These are phyloP conservation scores for Suhomyces bribrorum DNA, from an alignment of 1,139 yeast species.

Conservation along the genomic window DNA sequence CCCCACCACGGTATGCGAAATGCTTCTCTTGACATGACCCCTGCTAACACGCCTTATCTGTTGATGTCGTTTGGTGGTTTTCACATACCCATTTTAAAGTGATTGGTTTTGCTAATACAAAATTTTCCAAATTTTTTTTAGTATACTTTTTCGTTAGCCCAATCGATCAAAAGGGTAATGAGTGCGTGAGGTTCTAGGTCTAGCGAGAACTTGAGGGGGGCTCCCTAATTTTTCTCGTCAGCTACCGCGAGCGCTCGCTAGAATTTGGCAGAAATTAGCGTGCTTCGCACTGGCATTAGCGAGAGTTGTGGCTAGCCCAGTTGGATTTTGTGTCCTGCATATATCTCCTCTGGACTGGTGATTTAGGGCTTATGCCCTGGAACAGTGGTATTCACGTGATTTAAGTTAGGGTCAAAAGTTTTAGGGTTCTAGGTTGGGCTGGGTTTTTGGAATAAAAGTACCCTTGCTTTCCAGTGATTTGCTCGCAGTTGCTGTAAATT, in stretches of 20 bases:
- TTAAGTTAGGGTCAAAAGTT: too few species aligned
- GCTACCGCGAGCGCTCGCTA: not conserved
- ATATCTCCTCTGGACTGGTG: too few species aligned
- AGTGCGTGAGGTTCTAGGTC: constrained; percentile 1
- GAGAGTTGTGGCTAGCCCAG: constrained; percentile 3
- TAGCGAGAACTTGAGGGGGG: not conserved
- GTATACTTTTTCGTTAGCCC: constrained; percentile 6
- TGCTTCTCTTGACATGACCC: not conserved
- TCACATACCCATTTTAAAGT: constrained; percentile 17
- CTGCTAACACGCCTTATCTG: not conserved
- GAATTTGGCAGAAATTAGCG: not conserved
- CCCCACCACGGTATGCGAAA: too few species aligned
- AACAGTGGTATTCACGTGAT: too few species aligned
- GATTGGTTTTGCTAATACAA: constrained; percentile 16
- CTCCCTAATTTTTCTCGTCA: too few species aligned
- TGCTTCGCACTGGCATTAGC: not conserved
- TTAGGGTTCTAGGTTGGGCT: too few species aligned
- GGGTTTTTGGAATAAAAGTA: too few species aligned
- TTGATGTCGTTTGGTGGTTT: constrained; percentile 1
- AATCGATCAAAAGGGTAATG: constrained; percentile 5
- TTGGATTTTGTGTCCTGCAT: constrained; percentile 3
- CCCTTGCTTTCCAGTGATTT: too few species aligned
- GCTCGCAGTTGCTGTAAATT: too few species aligned
- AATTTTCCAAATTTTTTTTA: constrained; percentile 14
- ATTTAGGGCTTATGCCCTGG: too few species aligned